A percentile compares a stretch with the other conserved stretches of the same genome.
These are phyloP conservation scores for Ascochyta koolunga DNA, from an alignment of 2,329 filamentous ascomycete species.

Conservation along the genomic window DNA sequence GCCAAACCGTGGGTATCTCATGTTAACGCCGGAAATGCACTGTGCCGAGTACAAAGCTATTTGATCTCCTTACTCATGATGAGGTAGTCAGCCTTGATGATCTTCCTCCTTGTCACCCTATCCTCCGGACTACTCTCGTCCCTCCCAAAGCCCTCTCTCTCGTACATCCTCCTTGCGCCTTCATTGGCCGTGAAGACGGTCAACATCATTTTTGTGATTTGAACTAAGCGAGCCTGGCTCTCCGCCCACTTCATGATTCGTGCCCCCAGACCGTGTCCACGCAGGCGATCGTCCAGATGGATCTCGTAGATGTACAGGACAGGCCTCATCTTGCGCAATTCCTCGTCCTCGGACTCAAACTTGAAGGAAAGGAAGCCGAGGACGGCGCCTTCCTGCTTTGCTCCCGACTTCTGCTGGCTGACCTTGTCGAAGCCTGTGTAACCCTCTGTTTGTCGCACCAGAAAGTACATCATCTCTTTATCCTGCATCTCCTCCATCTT, in stretches of 20 bases:
- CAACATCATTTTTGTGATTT: constrained; percentile 72
- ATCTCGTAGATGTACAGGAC: constrained; percentile 83
- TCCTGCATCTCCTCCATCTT: constrained; percentile 74
- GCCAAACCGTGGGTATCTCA: constrained; percentile 1
- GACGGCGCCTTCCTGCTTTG: constrained; percentile 11
- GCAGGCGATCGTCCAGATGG: constrained; percentile 65
- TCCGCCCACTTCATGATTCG: constrained; percentile 65
- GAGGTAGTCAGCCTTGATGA: constrained; percentile 32
- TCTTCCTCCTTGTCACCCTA: constrained; percentile 37
- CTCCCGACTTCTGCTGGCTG: neutral
- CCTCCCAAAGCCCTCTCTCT: constrained; percentile 60
- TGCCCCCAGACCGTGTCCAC: constrained; percentile 67
- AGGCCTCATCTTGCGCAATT: constrained; percentile 47
- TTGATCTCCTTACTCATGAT: constrained; percentile 34
- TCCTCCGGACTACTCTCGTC: constrained; percentile 61
- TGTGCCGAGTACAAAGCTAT: neutral
- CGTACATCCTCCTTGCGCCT: constrained; percentile 65
- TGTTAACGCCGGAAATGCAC: constrained; percentile 9
- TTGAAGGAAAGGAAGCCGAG: constrained; percentile 56
- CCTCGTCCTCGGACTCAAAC: constrained; percentile 67
- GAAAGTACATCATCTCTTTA: constrained; percentile 69
- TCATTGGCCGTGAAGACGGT: constrained; percentile 72
- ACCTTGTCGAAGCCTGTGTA: neutral
- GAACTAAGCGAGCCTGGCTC: constrained; percentile 59
- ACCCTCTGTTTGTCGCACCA: constrained; percentile 48